Base-by-base conservation (phyloP, 73 alveolate species). In the Tetrahymena malaccensis region DNA sequence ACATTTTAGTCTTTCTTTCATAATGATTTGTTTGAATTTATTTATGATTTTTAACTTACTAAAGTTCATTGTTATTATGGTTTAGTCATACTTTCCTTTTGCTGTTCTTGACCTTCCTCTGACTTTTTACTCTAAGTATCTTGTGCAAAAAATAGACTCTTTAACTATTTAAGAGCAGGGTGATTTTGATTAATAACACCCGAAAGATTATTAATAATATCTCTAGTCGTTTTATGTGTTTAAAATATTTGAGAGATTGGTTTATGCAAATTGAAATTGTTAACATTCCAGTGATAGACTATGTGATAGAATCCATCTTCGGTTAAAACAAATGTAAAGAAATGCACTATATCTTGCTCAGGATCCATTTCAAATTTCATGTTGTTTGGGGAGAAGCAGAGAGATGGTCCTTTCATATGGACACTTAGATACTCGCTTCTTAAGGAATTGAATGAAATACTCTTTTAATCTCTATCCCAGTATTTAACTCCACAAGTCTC, bases 301-400 rank as follows among this genome's bases (percentile, higher is more conserved):
- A 96, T 89, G 95, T 96, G 98, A 85, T 93, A 95, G 55, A 95
- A 96, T 93, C 96, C 96, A 56, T 96, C 98, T 93, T 94, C 93
- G 34, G 38, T 93, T 84, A 93, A 95, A 35, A 95, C 93, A 58
- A 96, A 85, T 84, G 94, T 70, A 93, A 94, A 96, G 56, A 96
- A 96, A 9, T 96, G 98, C 22, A 96, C 96, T 34, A 96, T 94
- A 35, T 95, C 96, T 43, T 95, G 85, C 16, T 93, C 35, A 31
- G 85, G 93, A 94, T 96, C 94, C 34, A 96, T 85, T 35, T 89
- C 85, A 94, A 96, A 96, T 96, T 94, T 96, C 93, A 96, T 94
- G 95, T 96, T 96, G 93, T 96, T 96, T 43, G 98, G 98, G 55
- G 96, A 94, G 94, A 96, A 95, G 56, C 96, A 95, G 10, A 96